Evolutionary conservation across 202 grass and related monocot genomes (phyloP).

Genomic region (Bolboschoenoplectus hybrid): DNA sequence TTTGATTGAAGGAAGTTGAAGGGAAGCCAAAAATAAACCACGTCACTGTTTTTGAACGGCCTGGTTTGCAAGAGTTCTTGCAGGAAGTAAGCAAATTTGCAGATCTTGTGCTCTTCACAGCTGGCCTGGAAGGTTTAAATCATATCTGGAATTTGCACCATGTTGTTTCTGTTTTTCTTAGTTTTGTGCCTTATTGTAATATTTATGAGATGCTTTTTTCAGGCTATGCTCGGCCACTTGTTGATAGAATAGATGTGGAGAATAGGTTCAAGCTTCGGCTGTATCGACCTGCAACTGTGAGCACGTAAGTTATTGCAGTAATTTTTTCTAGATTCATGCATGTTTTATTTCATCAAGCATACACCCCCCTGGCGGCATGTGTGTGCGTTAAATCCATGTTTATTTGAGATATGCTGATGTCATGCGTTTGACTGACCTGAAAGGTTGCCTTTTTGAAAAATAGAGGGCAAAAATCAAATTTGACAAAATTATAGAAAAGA

Average conservation of each 20-base stretch:
- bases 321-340: background rate
- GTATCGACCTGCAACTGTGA: constrained; percentile 83
- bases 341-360: too few relatives aligned
- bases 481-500: background rate
- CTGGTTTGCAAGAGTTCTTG: constrained; percentile 89
- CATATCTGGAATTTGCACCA: constrained; percentile 13
- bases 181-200: constrained; percentile 32
- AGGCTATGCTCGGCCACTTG: constrained; percentile 87
- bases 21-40: constrained; percentile 72
- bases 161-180: constrained; percentile 31
- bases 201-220: constrained; percentile 38
- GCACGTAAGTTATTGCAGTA: constrained; percentile 60
- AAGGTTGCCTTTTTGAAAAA: background rate
- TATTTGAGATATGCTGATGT: background rate
- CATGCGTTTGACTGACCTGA: constrained; percentile 2
- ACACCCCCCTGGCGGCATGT: too few relatives aligned
- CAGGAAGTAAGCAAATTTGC: constrained; percentile 77
- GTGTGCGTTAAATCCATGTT: background rate
- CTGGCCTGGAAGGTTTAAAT: constrained; percentile 81
- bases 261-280: constrained; percentile 73
- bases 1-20: constrained; percentile 62
- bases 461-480: background rate
- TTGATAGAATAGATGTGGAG: constrained; percentile 87
- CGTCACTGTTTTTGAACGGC: constrained; percentile 92
- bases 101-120: constrained; percentile 92